Evolutionary conservation across 2,329 filamentous ascomycete genomes (phyloP).

Genomic region (Cladosporium sphaerospermum): DNA sequence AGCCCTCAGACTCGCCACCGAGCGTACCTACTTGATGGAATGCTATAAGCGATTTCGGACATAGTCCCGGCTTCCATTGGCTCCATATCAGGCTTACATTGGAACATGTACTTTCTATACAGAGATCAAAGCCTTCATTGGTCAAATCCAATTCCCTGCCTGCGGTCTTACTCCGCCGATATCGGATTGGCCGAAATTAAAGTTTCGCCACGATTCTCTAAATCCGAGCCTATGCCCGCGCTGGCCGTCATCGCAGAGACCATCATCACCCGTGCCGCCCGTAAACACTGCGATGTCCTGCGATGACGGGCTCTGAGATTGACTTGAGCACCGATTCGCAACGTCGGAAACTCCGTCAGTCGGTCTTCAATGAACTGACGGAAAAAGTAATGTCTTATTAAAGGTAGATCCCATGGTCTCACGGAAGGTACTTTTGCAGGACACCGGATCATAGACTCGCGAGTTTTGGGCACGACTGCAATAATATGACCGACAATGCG

Average conservation of each 20-base stretch:
- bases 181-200: no score
- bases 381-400: not conserved
- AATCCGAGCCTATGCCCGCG: conserved; percentile 4
- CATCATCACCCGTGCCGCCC: not conserved
- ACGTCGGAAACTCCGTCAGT: no score
- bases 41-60: conserved; percentile 13
- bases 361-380: not conserved
- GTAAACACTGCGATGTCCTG: not conserved
- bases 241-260: not conserved
- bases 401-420: no score
- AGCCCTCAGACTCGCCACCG: conserved; percentile 6
- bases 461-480: no score
- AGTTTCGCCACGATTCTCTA: not conserved
- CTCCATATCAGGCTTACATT: no score
- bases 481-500: not conserved
- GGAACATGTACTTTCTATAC: no score
- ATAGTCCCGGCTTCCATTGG: not conserved
- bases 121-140: no score
- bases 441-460: no score
- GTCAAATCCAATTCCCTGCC: no score
- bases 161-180: no score
- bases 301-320: not conserved
- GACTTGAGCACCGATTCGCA: not conserved
- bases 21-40: conserved; percentile 13
- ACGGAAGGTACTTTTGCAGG: no score